A percentile compares a stretch with the other conserved stretches of the same genome.
These are phyloP conservation scores for Corrigiola litoralis DNA, from an alignment of 179 eudicot species.

Conservation along the genomic window DNA sequence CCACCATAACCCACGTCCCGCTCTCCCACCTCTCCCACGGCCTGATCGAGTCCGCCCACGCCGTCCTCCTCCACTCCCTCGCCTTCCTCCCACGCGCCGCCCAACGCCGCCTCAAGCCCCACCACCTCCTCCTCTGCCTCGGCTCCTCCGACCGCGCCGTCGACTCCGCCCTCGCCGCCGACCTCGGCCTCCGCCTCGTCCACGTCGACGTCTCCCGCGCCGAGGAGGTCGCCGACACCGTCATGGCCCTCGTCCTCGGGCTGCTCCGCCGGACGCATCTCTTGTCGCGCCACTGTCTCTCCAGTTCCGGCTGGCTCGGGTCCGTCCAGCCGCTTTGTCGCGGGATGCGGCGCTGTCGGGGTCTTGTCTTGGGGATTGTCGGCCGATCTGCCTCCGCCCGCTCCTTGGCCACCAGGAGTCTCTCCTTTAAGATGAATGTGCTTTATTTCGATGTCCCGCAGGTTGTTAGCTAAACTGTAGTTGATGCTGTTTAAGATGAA, in stretches of 20 bases:
- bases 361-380: constrained; percentile 79
- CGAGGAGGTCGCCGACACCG: constrained; percentile 93
- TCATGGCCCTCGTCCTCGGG: constrained; percentile 81
- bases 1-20: constrained; percentile 68
- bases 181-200: constrained; percentile 68
- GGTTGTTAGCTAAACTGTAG: no score
- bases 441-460: constrained; percentile 79
- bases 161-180: constrained; percentile 87
- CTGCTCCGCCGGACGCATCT: constrained; percentile 76
- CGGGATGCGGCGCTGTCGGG: constrained; percentile 92
- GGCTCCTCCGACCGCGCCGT: constrained; percentile 85
- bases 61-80: constrained; percentile 89
- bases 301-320: constrained; percentile 94
- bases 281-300: constrained; percentile 69
- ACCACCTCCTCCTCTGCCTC: constrained; percentile 88
- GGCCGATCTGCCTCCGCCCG: constrained; percentile 88
- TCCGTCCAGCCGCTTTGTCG: constrained; percentile 92
- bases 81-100: constrained; percentile 98
- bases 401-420: constrained; percentile 76
- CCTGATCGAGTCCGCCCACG: constrained; percentile 71
- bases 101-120: constrained; percentile 84
- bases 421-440: constrained; percentile 94
- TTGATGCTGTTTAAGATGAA: constrained; percentile 27
- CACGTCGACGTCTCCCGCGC: constrained; percentile 88
- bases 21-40: constrained; percentile 63